These are phyloP conservation scores for Thelonectria blattea DNA, from an alignment of 2,329 filamentous ascomycete genomes.

Conservation along the genomic window DNA sequence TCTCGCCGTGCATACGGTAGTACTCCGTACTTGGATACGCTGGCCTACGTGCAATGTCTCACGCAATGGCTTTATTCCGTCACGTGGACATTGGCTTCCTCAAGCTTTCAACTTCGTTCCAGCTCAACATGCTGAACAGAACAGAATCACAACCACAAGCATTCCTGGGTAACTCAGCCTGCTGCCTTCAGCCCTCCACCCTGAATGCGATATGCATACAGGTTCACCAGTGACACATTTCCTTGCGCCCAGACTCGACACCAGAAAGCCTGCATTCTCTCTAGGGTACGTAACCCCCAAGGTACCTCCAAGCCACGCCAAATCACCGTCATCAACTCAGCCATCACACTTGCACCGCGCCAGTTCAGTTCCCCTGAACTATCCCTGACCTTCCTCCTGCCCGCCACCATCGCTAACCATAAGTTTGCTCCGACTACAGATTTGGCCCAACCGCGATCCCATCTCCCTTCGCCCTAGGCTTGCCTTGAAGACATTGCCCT, in stretches of 20 bases:
- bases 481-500: not conserved
- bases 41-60: too few relatives aligned
- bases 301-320: not conserved
- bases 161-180: too few relatives aligned
- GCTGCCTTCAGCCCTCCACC: too few relatives aligned
- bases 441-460: not conserved
- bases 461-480: slow-evolving; percentile 8
- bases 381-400: slow-evolving; percentile 5
- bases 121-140: too few relatives aligned
- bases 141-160: too few relatives aligned
- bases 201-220: not conserved
- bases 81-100: too few relatives aligned
- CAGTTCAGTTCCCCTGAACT: not conserved
- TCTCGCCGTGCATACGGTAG: too few relatives aligned
- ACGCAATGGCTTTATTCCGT: too few relatives aligned
- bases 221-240: not conserved
- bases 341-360: not conserved
- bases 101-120: too few relatives aligned
- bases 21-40: too few relatives aligned
- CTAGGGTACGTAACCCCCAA: not conserved
- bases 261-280: not conserved
- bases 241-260: not conserved
- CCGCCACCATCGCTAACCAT: not conserved
- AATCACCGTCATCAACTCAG: not conserved
- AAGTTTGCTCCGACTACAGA: not conserved